phyloP scores from a whole-genome alignment of 768 basidiomycete species.

The Pulveroboletus sp. region DNA sequence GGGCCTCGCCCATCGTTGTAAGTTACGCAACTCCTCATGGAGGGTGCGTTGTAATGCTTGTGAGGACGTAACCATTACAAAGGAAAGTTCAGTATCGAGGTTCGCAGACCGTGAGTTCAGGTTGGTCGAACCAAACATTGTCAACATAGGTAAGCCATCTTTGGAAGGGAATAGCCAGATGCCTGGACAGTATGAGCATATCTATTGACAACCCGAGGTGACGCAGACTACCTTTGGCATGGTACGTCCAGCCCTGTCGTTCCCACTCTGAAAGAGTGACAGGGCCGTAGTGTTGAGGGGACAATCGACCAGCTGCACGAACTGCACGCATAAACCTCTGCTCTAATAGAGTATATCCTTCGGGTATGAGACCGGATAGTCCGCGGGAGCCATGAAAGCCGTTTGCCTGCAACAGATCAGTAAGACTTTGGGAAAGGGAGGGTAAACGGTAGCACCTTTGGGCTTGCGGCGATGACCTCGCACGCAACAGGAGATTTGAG shows the following conservation, averaged over 20 bases:
- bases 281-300: constrained; percentile 33
- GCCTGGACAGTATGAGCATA: constrained; percentile 40
- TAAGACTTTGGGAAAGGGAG: not conserved
- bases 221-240: constrained; percentile 76
- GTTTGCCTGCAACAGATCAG: constrained; percentile 62
- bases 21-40: constrained; percentile 47
- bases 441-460: constrained; percentile 51
- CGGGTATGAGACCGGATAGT: constrained; percentile 89
- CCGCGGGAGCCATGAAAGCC: constrained; percentile 91
- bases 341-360: constrained; percentile 88
- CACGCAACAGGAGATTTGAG: constrained; percentile 57
- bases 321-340: constrained; percentile 75
- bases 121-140: constrained; percentile 93
- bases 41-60: constrained; percentile 44
- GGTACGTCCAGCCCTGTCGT: constrained; percentile 91
- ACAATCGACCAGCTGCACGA: constrained; percentile 38
- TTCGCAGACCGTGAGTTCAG: constrained; percentile 87
- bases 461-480: constrained; percentile 79
- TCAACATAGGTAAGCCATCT: constrained; percentile 53
- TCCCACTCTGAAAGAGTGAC: constrained; percentile 86
- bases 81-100: constrained; percentile 89
- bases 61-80: constrained; percentile 72
- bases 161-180: constrained; percentile 74
- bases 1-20: constrained; percentile 44
- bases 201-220: not conserved